Percentiles rank a stretch among this genome's conserved stretches.
These are phyloP conservation scores for Magnusiomyces sp. DNA, from an alignment of 1,139 yeast genomes.

Conservation along the genomic window DNA sequence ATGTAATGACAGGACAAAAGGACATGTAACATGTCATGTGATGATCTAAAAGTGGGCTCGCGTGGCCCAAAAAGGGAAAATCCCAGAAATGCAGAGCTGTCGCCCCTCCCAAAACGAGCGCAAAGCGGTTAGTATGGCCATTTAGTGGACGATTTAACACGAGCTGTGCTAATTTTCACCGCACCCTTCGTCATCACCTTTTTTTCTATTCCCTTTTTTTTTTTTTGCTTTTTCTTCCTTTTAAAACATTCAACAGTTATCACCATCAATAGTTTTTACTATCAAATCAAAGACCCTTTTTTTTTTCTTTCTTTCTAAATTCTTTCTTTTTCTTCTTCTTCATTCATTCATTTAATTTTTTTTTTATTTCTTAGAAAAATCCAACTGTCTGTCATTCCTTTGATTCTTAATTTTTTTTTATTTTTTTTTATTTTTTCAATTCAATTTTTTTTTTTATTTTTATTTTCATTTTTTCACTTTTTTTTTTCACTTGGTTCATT, in stretches of 20 bases:
- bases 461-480: too few species aligned
- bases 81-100: background rate
- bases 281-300: background rate
- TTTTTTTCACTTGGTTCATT: too few species aligned
- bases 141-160: background rate
- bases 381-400: slow-evolving; percentile 2
- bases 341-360: too few species aligned
- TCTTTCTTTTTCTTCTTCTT: background rate
- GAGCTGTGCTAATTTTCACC: background rate
- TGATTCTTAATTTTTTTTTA: background rate
- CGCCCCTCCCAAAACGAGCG: too few species aligned
- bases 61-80: background rate
- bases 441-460: too few species aligned
- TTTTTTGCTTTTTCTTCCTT: slow-evolving; percentile 1
- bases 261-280: background rate
- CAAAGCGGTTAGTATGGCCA: background rate
- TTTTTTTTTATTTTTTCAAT: slow-evolving; percentile 1
- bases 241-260: background rate
- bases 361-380: slow-evolving; percentile 1
- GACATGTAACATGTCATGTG: background rate
- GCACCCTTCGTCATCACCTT: background rate
- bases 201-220: slow-evolving; percentile 1
- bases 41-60: background rate
- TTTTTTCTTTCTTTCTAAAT: background rate
- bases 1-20: background rate